Conservation (phyloP, 768 basidiomycete genomes). For the Hygrocybe coccinea region DNA sequence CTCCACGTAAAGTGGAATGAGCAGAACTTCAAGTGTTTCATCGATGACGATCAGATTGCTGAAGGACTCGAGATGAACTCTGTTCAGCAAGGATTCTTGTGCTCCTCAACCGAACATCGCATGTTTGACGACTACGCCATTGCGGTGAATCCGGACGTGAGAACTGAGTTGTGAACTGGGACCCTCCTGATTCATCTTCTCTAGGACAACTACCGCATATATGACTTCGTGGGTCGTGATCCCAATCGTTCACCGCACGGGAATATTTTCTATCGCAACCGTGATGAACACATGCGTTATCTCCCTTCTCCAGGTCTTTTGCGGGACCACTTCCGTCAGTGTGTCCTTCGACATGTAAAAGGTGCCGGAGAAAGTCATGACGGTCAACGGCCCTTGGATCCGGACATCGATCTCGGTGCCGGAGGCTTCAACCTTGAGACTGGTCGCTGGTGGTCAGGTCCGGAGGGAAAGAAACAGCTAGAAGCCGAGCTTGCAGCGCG, state of each 20-base stretch:
- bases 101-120: constrained; percentile 15
- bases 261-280: constrained; percentile 10
- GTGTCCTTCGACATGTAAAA: constrained; percentile 18
- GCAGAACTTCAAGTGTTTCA: constrained; percentile 14
- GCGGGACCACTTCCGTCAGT: constrained; percentile 20
- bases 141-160: constrained; percentile 18
- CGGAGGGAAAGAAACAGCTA: constrained; percentile 1
- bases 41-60: constrained; percentile 15
- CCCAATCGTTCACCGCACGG: constrained; percentile 10
- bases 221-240: constrained; percentile 14
- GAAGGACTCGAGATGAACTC: constrained; percentile 16
- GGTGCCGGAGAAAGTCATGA: constrained; percentile 9
- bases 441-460: constrained; percentile 1
- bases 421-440: neutral
- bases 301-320: constrained; percentile 20
- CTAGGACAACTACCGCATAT: constrained; percentile 13
- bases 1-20: constrained; percentile 14
- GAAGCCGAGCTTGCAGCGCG: neutral
- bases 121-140: constrained; percentile 17
- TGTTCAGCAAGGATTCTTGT: constrained; percentile 18
- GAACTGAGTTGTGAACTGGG: constrained; percentile 2
- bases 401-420: neutral
- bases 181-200: neutral
- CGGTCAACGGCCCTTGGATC: constrained; percentile 4
- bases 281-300: constrained; percentile 9